These are phyloP conservation scores for Stemphylium beticola DNA, from an alignment of 2,329 filamentous ascomycete species.

Conservation along the genomic window DNA sequence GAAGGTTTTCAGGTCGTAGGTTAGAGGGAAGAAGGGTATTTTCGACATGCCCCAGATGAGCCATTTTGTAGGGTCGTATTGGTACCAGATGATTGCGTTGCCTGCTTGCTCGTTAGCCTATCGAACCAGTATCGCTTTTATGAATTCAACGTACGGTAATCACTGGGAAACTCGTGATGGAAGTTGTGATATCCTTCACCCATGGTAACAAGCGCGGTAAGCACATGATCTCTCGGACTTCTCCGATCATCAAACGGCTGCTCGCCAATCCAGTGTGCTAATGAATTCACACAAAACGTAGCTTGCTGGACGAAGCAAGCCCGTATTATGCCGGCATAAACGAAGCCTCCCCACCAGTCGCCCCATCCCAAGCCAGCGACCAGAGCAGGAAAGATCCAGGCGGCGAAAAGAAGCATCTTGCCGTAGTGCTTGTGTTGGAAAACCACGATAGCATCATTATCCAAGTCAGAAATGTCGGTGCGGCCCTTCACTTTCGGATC, in stretches of 20 bases:
- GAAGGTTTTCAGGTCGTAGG: slow-evolving; percentile 50
- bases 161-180: slow-evolving; percentile 51
- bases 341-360: slow-evolving; percentile 55
- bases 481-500: slow-evolving; percentile 57
- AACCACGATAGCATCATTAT: slow-evolving; percentile 56
- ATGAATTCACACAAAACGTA: slow-evolving; percentile 60
- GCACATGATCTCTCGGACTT: slow-evolving; percentile 45
- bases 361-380: slow-evolving; percentile 57
- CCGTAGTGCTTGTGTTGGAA: slow-evolving; percentile 57
- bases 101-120: slow-evolving; percentile 17
- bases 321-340: slow-evolving; percentile 57
- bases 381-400: slow-evolving; percentile 52
- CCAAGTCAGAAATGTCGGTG: slow-evolving; percentile 58
- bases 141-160: slow-evolving; percentile 25
- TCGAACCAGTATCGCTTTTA: not conserved
- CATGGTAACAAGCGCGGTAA: slow-evolving; percentile 49
- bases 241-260: slow-evolving; percentile 51
- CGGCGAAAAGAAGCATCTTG: slow-evolving; percentile 52
- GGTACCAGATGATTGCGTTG: slow-evolving; percentile 48
- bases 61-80: slow-evolving; percentile 53
- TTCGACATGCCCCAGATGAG: slow-evolving; percentile 44
- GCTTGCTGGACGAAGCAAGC: slow-evolving; percentile 59
- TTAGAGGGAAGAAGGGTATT: slow-evolving; percentile 38
- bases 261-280: slow-evolving; percentile 60
- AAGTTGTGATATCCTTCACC: slow-evolving; percentile 54